Conservation (phyloP, 176 grass and related monocot genomes). For the barley (Hordeum vulgare) region MorexV3_pseudomolecules_assembly NC_058523.1:324008159-324008658, state of each 20-base stretch:
- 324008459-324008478: background rate
- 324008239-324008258: background rate
- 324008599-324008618: slow-evolving; percentile 18
- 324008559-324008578: slow-evolving; percentile 17
- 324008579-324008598: slow-evolving; percentile 23
- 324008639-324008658: slow-evolving; percentile 39
- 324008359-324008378: background rate
- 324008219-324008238: background rate
- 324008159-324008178: background rate
- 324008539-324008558: slow-evolving; percentile 17
- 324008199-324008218: background rate
- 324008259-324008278: background rate
- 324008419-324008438: slow-evolving; percentile 10
- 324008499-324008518: slow-evolving; percentile 21
- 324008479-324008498: background rate
- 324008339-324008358: background rate
- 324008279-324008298: background rate
- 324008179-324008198: background rate
- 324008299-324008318: background rate
- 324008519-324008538: slow-evolving; percentile 10
- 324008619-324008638: slow-evolving; percentile 49
- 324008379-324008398: background rate
- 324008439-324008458: background rate
- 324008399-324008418: background rate
- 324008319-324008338: background rate